These are phyloP conservation scores for Coemansia sp. DNA, from an alignment of 192 early-diverging fungal species.

Conservation along the genomic window DNA sequence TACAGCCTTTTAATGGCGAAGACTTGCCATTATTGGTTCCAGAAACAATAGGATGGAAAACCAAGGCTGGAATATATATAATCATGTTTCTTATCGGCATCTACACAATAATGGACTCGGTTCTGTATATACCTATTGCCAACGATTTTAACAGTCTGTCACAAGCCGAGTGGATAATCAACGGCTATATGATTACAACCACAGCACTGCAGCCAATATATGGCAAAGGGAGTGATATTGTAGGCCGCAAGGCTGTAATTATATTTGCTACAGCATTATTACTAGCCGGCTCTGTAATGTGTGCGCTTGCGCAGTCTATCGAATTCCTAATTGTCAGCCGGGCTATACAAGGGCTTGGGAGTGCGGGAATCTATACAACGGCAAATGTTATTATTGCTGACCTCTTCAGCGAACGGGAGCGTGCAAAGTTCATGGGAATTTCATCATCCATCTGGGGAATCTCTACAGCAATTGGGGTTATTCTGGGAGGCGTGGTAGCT, in stretches of 20 bases:
- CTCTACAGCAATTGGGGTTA: constrained; percentile 62
- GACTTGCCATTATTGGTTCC: background rate
- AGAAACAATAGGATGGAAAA: constrained; percentile 3
- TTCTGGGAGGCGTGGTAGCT: constrained; percentile 71
- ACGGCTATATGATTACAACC: constrained; percentile 66
- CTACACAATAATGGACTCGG: constrained; percentile 72
- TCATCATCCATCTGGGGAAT: constrained; percentile 58
- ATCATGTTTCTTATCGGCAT: constrained; percentile 34
- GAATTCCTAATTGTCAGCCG: constrained; percentile 63
- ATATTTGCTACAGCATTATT: constrained; percentile 36
- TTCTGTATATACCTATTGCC: constrained; percentile 69
- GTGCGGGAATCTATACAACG: constrained; percentile 61
- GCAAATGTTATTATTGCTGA: constrained; percentile 72
- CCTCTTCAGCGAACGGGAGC: constrained; percentile 65
- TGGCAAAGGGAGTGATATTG: constrained; percentile 81
- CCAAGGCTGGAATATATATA: constrained; percentile 28
- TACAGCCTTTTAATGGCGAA: background rate
- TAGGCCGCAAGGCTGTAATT: constrained; percentile 47
- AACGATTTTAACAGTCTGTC: constrained; percentile 65
- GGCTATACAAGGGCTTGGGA: constrained; percentile 72
- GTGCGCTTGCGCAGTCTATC: constrained; percentile 41
- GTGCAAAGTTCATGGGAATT: constrained; percentile 71
- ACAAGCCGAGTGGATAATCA: constrained; percentile 80
- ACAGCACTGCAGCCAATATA: constrained; percentile 76
- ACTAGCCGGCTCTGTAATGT: constrained; percentile 43